These are phyloP conservation scores for Lachancea dasiensis DNA, from an alignment of 805 yeast genomes.

Conservation along the genomic window DNA sequence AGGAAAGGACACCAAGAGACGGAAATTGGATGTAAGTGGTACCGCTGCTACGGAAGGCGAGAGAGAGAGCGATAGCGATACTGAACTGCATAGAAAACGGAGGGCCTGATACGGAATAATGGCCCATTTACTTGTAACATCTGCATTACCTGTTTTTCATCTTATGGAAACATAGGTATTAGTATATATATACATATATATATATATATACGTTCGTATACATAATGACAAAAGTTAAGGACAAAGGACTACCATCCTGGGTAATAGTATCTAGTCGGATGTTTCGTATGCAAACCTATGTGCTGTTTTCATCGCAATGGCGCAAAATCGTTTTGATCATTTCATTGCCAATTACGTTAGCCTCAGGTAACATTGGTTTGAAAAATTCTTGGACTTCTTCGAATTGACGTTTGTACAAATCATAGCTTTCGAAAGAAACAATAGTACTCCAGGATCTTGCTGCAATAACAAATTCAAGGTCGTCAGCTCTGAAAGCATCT, in stretches of 20 bases:
- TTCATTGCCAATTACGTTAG: conserved; percentile 82
- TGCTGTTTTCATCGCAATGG: conserved; percentile 20
- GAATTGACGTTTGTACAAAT: conserved; percentile 63
- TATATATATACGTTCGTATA: too few species aligned
- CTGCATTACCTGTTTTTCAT: not conserved
- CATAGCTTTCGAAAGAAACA: conserved; percentile 68
- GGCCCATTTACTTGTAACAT: not conserved
- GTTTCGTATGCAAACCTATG: not conserved
- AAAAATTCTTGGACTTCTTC: conserved; percentile 80
- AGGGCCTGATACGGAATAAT: not conserved
- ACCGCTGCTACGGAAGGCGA: not conserved
- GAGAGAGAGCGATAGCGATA: not conserved
- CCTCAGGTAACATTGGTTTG: conserved; percentile 81
- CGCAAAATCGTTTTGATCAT: conserved; percentile 78
- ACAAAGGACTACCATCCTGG: not conserved
- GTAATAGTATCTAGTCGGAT: not conserved
- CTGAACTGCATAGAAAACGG: conserved; percentile 7
- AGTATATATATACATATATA: too few species aligned
- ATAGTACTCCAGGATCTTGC: conserved; percentile 84
- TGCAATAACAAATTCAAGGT: conserved; percentile 85
- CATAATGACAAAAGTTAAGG: not conserved
- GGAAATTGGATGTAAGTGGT: not conserved
- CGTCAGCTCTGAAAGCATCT: conserved; percentile 74
- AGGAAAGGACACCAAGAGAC: conserved; percentile 7
- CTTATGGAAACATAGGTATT: not conserved